phyloP scores from a whole-genome alignment of 495 filamentous ascomycete species.

The Trichoderma asperelloides region DNA sequence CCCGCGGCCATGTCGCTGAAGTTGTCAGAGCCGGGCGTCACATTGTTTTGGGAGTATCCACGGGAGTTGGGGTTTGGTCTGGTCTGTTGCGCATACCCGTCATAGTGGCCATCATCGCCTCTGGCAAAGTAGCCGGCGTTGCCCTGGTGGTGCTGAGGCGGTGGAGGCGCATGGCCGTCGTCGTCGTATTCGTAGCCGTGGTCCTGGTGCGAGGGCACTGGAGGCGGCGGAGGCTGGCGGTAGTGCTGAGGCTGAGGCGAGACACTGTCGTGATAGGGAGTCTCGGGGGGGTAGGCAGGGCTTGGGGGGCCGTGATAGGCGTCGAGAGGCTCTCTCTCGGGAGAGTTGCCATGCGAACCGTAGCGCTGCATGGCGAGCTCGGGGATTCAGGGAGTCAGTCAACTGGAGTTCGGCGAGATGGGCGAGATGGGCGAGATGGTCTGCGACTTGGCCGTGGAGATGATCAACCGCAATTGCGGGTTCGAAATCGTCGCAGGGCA shows the following conservation, averaged over 20 bases:
- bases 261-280: not conserved
- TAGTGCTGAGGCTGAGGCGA: not conserved
- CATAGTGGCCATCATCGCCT: not conserved
- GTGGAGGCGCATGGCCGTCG: not conserved
- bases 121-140: not conserved
- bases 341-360: not conserved
- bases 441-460: not conserved
- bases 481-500: not conserved
- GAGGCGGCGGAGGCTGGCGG: not conserved
- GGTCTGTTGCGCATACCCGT: not conserved
- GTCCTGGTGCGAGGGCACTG: not conserved
- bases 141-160: not conserved
- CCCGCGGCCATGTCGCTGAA: constrained; percentile 61
- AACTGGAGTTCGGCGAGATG: not conserved
- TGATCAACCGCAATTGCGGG: not conserved
- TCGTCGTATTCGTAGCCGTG: not conserved
- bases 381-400: not conserved
- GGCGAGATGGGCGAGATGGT: not conserved
- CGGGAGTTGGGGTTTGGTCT: not conserved
- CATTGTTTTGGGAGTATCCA: constrained; percentile 32
- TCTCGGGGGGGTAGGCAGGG: not conserved
- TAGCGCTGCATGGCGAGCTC: not conserved
- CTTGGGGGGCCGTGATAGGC: not conserved
- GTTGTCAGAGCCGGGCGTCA: constrained; percentile 70
- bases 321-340: not conserved